Percentiles rank a stretch among this genome's conserved stretches.
These are phyloP conservation scores for Phytopythium kandeliae DNA, from an alignment of 352 stramenopile species.

Conservation along the genomic window DNA sequence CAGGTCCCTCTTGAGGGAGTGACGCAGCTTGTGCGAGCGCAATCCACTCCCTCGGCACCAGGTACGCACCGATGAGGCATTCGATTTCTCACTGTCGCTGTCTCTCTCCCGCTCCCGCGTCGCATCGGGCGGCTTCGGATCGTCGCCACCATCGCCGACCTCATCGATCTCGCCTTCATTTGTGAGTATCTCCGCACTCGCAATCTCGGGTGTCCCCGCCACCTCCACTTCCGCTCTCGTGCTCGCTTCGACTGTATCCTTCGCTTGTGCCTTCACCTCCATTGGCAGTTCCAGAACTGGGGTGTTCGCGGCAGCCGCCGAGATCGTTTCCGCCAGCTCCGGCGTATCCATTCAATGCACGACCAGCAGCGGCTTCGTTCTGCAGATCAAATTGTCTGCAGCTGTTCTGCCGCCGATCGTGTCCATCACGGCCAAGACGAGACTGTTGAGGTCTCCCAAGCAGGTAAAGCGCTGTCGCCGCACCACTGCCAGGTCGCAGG, in stretches of 20 bases:
- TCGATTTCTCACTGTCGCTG: background rate
- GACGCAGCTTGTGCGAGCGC: background rate
- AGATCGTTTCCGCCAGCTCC: background rate
- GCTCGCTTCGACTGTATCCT: too few relatives aligned
- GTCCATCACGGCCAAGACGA: background rate
- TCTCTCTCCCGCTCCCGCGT: background rate
- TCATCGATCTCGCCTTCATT: too few relatives aligned
- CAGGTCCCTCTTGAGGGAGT: background rate
- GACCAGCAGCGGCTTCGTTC: background rate
- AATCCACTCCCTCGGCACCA: background rate
- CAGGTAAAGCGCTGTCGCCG: background rate
- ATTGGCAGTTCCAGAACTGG: too few relatives aligned
- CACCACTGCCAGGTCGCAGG: background rate
- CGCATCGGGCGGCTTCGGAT: background rate
- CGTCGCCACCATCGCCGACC: too few relatives aligned
- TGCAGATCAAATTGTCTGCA: background rate
- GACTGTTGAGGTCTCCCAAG: constrained; percentile 3
- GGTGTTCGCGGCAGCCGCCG: background rate
- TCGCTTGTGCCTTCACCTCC: too few relatives aligned
- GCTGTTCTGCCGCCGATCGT: background rate
- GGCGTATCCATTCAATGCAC: background rate
- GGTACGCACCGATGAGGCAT: background rate
- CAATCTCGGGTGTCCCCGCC: too few relatives aligned
- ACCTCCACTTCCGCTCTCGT: too few relatives aligned
- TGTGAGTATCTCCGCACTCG: too few relatives aligned